Percentiles rank a stretch among this genome's conserved stretches.
Conservation (phyloP, 345 rosid genomes). For the Salix arbutifolia region DNA sequence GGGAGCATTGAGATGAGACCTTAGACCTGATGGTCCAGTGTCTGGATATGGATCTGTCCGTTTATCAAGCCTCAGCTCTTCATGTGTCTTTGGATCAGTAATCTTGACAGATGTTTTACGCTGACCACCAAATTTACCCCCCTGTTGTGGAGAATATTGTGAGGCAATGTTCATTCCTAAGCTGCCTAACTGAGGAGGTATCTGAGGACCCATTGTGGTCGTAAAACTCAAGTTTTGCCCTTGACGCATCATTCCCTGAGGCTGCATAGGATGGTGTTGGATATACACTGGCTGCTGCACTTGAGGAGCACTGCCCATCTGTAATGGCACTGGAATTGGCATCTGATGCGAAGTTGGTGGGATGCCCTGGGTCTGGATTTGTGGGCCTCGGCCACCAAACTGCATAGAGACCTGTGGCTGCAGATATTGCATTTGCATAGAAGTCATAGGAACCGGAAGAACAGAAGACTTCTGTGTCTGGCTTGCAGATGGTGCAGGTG, state of each 20-base stretch:
- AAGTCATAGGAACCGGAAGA: conserved; percentile 48
- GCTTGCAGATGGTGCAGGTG: conserved; percentile 35
- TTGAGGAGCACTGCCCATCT: conserved; percentile 64
- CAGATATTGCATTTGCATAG: conserved; percentile 69
- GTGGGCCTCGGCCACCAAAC: conserved; percentile 67
- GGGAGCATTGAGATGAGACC: conserved; percentile 57
- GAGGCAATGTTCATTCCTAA: conserved; percentile 59
- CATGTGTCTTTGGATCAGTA: conserved; percentile 91
- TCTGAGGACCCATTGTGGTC: conserved; percentile 55
- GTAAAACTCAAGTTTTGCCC: conserved; percentile 69
- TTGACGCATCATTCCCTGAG: conserved; percentile 85
- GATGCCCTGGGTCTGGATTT: conserved; percentile 68
- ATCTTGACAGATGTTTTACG: conserved; percentile 78
- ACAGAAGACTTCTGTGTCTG: conserved; percentile 59
- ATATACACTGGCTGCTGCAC: conserved; percentile 68
- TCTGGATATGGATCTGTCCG: conserved; percentile 56
- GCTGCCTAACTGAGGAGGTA: conserved; percentile 61
- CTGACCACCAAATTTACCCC: conserved; percentile 55
- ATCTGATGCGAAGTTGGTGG: conserved; percentile 56
- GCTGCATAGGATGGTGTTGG: conserved; percentile 62
- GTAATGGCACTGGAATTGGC: conserved; percentile 63
- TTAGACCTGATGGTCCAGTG: conserved; percentile 47
- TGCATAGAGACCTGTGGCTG: conserved; percentile 64
- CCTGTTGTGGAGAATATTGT: conserved; percentile 73
- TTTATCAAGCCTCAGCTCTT: conserved; percentile 84